Conservation (phyloP, 2,329 filamentous ascomycete genomes). For the Fusarium sp. region DNA sequence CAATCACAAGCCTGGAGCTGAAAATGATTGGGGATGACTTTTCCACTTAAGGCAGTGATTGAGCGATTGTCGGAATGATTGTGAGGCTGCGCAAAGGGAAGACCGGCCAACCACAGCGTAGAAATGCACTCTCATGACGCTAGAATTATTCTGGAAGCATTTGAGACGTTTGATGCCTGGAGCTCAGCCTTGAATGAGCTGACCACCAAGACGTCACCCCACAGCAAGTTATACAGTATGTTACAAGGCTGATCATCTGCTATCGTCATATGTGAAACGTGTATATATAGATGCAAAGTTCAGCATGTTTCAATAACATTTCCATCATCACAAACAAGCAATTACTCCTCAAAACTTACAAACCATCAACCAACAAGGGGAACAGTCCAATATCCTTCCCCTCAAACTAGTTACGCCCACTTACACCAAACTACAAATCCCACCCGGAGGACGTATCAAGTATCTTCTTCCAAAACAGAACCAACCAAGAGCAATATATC, state of each 20-base stretch:
- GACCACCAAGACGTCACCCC: background rate
- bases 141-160: background rate
- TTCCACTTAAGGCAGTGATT: background rate
- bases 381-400: too few species aligned
- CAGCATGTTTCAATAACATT: background rate
- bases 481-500: background rate
- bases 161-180: slow-evolving; percentile 15
- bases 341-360: too few species aligned
- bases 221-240: too few species aligned
- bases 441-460: too few species aligned
- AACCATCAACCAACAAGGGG: too few species aligned
- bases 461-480: background rate
- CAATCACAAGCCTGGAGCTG: background rate
- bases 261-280: background rate
- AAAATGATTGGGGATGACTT: too few species aligned
- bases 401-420: too few species aligned
- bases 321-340: too few species aligned
- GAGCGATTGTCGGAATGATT: background rate
- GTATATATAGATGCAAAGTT: background rate
- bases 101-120: background rate
- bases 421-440: too few species aligned
- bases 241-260: too few species aligned
- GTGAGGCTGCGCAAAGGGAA: too few species aligned
- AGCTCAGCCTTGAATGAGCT: slow-evolving; percentile 16
- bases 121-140: background rate